Base-by-base conservation (phyloP, 139 green algal species). In the Spirogloea muscicola region DNA sequence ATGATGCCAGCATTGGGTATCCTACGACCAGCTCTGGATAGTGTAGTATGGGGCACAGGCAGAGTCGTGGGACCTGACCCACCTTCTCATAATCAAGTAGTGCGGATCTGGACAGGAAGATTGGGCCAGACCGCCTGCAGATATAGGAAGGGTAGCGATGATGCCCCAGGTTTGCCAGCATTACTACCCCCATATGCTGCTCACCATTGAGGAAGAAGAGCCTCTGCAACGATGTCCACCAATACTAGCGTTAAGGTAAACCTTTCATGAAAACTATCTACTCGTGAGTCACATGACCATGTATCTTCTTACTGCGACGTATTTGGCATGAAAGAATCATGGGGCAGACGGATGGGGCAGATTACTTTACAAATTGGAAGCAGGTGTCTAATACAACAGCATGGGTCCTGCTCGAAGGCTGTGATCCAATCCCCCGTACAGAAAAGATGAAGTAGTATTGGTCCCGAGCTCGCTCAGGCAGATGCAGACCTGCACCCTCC, bases 191-290 rank as follows among this genome's bases (percentile, higher is more conserved):
- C 48, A 74, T 34, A 18, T 18, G 25, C 55, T 74, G 65, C 48
- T 68, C 58, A 18, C 16, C 58, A 36, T 74, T 74, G 29, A 74
- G 65, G 16, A 74, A 74, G 9, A 74, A 69, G 1, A 74, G 44
- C 0, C 65, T 27, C 65, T 74, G 65, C 59, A 57, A 44, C n/a
- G 43, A 51, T 25, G 10, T 51, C 43, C 43, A 10, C 43, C 10
- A 10, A 10, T 51, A 10, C 10, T 13, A 25, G 43, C 43, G 13
- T 10, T 13, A 10, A 13, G 10, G 10, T 51, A 13, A 10, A 51
- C 10, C 10, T 51, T 10, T 13, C 10, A 13, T 51, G 43, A 13
- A 51, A 51, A 51, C 10, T 25, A 51, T 51, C 10, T 13, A 10
- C 10, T 13, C 13, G 43, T 10, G 13, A 51, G 43, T 13, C 13